Conservation (phyloP, 2,329 filamentous ascomycete species). For the Exophiala lecanii-corni region DNA sequence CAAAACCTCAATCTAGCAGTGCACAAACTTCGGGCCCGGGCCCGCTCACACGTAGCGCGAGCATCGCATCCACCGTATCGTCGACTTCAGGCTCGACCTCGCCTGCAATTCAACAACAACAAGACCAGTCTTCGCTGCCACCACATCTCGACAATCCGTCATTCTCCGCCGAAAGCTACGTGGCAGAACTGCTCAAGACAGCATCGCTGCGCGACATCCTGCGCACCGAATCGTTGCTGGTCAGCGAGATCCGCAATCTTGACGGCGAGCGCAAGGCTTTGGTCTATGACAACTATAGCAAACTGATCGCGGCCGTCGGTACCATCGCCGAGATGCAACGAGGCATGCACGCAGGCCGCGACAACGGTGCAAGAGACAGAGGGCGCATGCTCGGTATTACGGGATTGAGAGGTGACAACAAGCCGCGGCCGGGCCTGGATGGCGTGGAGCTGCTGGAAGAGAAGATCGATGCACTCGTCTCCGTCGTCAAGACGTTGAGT, state of each 20-base stretch:
- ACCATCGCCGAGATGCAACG: constrained; percentile 71
- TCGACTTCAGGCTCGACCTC: constrained; percentile 38
- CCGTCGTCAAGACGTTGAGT: constrained; percentile 43
- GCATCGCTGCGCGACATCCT: constrained; percentile 41
- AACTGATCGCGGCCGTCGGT: constrained; percentile 92
- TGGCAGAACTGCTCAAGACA: constrained; percentile 38
- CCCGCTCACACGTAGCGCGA: constrained; percentile 28
- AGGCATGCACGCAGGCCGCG: constrained; percentile 38
- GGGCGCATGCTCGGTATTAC: not conserved
- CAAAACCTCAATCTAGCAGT: constrained; percentile 31
- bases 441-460: constrained; percentile 21
- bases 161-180: constrained; percentile 65
- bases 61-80: constrained; percentile 30
- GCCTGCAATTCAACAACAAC: constrained; percentile 37
- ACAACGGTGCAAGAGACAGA: not conserved
- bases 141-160: constrained; percentile 64
- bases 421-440: constrained; percentile 13
- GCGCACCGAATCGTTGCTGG: constrained; percentile 43
- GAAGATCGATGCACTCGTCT: constrained; percentile 36
- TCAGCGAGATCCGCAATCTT: constrained; percentile 73
- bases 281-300: constrained; percentile 98
- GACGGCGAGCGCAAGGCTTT: constrained; percentile 95
- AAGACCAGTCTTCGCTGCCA: constrained; percentile 28
- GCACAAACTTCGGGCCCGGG: constrained; percentile 13
- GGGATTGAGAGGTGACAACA: constrained; percentile 4